Evolutionary conservation across 306 rosid species (phyloP), one percentile per base, ranked within the genome.

Genomic region (Lathyrus tuberosus): DNA sequence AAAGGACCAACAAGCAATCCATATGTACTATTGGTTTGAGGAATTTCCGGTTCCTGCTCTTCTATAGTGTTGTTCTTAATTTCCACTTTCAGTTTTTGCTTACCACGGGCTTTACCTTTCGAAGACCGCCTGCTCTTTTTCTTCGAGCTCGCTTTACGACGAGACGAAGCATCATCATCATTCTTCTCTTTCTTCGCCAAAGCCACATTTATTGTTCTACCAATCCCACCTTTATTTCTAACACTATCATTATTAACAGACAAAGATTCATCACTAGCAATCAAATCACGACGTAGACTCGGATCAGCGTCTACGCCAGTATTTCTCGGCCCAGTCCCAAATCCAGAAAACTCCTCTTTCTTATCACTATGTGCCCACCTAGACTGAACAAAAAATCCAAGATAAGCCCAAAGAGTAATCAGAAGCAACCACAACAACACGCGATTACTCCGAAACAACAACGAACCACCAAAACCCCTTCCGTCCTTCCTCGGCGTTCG

Each of bases 401-500:
- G 91, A 82, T 94, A 94, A 33, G 99, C 80, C 99, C 99, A 94
- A n/a, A 94, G 95, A 60, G 99, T 94, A 77, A 94, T 94, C 44
- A 94, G 73, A 60, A 94, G 83, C 89, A 94, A 78, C 99, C 99
- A 94, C 76, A 87, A 82, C 65, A 94, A 52, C 31, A 94, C 28
- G 8, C 89, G 87, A 48, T 94, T 91, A 81, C 90, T 86, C 52
- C 96, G 78, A 76, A 94, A 83, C 95, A 96, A 87, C 73, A 67
- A 84, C 8, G 78, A 66, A 69, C 86, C 44, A 35, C 62, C 81
- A 69, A 79, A 42, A 44, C 80, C 63, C 70, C 87, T 84, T 49
- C 81, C 96, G 33, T 91, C 99, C 80, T 82, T 88, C 79, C 84
- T 76, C 8, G 92, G 89, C 13, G 97, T 89, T 59, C 92, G 77